Evolutionary conservation across 768 basidiomycete genomes (phyloP).

Genomic region (Phlebiopsis gigantea): DNA sequence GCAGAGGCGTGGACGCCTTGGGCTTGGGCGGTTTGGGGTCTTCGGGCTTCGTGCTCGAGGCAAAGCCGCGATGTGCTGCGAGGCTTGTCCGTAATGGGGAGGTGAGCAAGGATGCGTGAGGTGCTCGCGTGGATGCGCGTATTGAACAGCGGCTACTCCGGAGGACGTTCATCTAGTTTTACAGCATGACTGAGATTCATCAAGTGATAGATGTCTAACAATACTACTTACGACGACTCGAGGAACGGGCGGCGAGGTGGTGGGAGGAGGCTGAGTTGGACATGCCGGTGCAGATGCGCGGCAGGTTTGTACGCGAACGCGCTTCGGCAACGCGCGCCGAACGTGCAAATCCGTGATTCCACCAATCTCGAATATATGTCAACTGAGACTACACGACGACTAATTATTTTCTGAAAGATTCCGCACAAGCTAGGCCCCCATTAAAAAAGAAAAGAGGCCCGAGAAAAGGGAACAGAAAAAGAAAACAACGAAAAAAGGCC

Average conservation of each 20-base stretch:
- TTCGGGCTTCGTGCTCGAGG: neutral
- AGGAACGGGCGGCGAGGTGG: neutral
- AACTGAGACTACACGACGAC: neutral
- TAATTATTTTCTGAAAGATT: no score
- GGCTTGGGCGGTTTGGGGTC: slow-evolving; percentile 44
- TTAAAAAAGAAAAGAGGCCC: neutral
- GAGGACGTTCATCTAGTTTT: neutral
- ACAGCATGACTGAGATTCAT: neutral
- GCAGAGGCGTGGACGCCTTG: slow-evolving; percentile 75
- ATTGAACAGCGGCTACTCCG: neutral
- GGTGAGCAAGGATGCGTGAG: neutral
- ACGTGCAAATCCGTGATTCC: neutral
- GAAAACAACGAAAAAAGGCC: no score
- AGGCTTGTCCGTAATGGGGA: neutral
- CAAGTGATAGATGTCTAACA: neutral
- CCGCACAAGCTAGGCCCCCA: neutral
- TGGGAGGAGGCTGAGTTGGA: neutral
- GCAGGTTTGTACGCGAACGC: neutral
- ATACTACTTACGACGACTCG: neutral
- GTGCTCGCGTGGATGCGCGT: neutral
- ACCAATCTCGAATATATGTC: neutral
- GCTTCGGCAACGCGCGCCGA: neutral
- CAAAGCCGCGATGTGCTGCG: neutral
- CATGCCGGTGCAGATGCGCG: neutral
- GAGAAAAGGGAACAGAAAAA: no score